Evolutionary conservation across 164 flowering plant genomes (phyloP), one percentile per base, ranked within the genome.

Genomic region (Stephania cephalantha): DNA sequence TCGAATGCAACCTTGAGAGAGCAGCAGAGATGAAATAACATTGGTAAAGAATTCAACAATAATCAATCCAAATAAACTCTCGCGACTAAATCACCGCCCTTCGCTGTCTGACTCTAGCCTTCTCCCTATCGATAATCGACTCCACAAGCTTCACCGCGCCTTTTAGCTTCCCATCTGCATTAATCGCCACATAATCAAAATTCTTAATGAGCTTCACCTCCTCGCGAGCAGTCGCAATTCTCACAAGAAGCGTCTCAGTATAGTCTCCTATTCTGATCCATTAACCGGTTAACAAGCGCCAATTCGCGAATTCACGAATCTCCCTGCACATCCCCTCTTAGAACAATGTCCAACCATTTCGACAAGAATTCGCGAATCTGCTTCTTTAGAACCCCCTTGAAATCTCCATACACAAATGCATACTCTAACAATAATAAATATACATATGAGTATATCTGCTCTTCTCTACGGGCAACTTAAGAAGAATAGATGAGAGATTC

Each of bases 341-440:
- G 44, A 48, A 93, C 88, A 53, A 95, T 85, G 72, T 95, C 99
- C 75, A 63, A 82, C 78, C 99, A 97, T 76, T 84, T 89, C 0
- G 85, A 85, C 97, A 95, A 88, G 71, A 71, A 88, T 30, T 95
- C 94, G 31, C 93, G 74, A 50, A 95, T 90, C 75, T 91, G 97
- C 74, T 85, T 87, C 81, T 90, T 95, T 1, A 97, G 98, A 9
- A 95, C 82, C 18, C 99, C 98, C 76, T 94, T 94, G 76, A 91
- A 92, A 73, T 94, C 98, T 22, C 98, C 98, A 78, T 92, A 94
- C 18, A 95, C 99, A n/a, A 95, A 74, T 7, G 99, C 97, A 77
- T 93, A 89, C 76, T 95, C 99, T 83, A 95, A 80, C n/a, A n/a
- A n/a, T n/a, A n/a, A n/a, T n/a, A n/a, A n/a, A n/a, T n/a, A n/a